phyloP scores from a whole-genome alignment of 2,329 filamentous ascomycete species.

The Alternaria atra region DNA sequence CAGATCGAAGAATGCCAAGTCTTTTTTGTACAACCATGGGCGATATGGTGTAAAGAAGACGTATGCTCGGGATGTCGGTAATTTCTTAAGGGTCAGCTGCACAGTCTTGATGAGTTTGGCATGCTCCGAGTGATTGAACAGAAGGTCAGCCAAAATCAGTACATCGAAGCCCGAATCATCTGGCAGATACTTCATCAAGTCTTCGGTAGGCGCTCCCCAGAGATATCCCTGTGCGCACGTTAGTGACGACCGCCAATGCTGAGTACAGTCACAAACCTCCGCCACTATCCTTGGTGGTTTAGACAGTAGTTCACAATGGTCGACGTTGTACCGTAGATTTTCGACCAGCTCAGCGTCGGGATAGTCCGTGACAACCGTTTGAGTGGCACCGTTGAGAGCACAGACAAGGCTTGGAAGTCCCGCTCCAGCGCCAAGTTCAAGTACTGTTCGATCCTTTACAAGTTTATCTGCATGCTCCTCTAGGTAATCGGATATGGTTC shows the following conservation, averaged over 20 bases:
- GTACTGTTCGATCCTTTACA: slow-evolving; percentile 73
- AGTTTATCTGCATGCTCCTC: slow-evolving; percentile 70
- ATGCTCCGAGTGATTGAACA: slow-evolving; percentile 93
- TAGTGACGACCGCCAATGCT: slow-evolving; percentile 11
- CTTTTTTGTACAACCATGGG: slow-evolving; percentile 86
- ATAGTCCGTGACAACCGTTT: slow-evolving; percentile 84
- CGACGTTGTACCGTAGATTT: slow-evolving; percentile 81
- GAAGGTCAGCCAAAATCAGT: slow-evolving; percentile 83
- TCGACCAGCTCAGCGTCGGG: slow-evolving; percentile 83
- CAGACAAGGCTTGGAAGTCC: slow-evolving; percentile 84
- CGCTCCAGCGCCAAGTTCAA: slow-evolving; percentile 89
- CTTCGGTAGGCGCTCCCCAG: slow-evolving; percentile 75
- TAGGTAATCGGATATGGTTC: slow-evolving; percentile 79
- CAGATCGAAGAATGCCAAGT: slow-evolving; percentile 85
- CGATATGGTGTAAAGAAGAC: slow-evolving; percentile 96
- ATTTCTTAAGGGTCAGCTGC: slow-evolving; percentile 68
- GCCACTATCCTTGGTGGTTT: slow-evolving; percentile 50
- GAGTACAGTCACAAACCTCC: slow-evolving; percentile 36
- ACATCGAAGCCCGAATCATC: slow-evolving; percentile 71
- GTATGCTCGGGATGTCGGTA: slow-evolving; percentile 69
- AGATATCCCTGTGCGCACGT: slow-evolving; percentile 70
- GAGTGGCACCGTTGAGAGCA: slow-evolving; percentile 72
- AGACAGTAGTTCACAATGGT: slow-evolving; percentile 59
- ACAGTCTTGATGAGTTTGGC: slow-evolving; percentile 78
- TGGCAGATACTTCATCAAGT: slow-evolving; percentile 68